Conservation (phyloP, 2,329 filamentous ascomycete species). For the Zopfia rhizophila region DNA sequence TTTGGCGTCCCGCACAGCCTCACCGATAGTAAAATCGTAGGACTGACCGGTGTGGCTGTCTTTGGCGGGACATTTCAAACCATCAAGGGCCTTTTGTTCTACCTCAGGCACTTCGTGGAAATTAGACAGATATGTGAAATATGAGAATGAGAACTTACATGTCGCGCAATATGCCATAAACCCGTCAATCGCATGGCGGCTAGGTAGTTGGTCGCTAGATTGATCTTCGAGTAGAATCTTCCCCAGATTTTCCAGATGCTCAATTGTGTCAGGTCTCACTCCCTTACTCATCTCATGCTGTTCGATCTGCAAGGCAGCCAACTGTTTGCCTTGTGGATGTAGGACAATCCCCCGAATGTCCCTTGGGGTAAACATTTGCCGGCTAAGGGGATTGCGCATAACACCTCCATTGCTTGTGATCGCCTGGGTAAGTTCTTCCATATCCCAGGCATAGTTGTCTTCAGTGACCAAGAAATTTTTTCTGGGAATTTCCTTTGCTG, state of each 20-base stretch:
- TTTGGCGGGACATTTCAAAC: conserved; percentile 41
- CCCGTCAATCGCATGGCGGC: conserved; percentile 43
- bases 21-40: conserved; percentile 45
- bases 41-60: conserved; percentile 47
- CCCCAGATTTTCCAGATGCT: conserved; percentile 41
- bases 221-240: conserved; percentile 41
- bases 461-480: conserved; percentile 50
- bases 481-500: conserved; percentile 44
- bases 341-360: conserved; percentile 43
- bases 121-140: conserved; percentile 2
- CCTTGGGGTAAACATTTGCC: conserved; percentile 47
- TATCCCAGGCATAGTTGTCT: conserved; percentile 54
- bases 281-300: conserved; percentile 47
- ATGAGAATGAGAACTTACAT: conserved; percentile 27
- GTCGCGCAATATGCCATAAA: conserved; percentile 47
- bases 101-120: conserved; percentile 25
- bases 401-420: conserved; percentile 44
- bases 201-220: conserved; percentile 35
- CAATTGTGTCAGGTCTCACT: conserved; percentile 41
- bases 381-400: conserved; percentile 46
- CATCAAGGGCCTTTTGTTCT: conserved; percentile 43
- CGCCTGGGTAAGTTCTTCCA: conserved; percentile 46
- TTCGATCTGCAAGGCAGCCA: conserved; percentile 41
- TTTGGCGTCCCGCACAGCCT: conserved; percentile 45
- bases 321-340: conserved; percentile 36